phyloP scores from a whole-genome alignment of 306 rosid genomes.

The Adenanthera pavonina region DNA sequence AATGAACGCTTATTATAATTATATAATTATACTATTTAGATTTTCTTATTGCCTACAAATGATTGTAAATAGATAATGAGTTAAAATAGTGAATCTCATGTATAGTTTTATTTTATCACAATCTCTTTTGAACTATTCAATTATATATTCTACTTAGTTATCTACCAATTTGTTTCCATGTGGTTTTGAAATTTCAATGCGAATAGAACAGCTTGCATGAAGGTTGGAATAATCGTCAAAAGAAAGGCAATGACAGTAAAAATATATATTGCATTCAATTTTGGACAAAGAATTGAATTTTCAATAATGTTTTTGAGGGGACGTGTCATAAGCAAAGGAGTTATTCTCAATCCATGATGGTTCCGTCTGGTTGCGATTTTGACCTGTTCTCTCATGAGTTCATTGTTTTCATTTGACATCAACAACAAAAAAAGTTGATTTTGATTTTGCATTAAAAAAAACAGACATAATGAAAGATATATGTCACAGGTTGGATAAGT shows the following conservation, averaged over 20 bases:
- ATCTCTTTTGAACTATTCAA: background rate
- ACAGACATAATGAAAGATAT: background rate
- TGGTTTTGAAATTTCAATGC: background rate
- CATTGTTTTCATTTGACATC: background rate
- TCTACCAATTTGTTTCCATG: background rate
- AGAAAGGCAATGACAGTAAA: conserved; percentile 8
- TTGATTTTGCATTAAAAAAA: background rate
- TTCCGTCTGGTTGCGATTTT: background rate
- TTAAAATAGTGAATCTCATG: background rate
- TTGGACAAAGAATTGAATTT: background rate
- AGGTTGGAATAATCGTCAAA: background rate
- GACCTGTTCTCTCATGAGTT: background rate
- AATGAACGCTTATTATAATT: too few relatives aligned
- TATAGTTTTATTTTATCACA: background rate
- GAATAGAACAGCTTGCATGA: background rate
- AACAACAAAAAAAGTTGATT: background rate
- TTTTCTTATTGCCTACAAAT: too few relatives aligned
- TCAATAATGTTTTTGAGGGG: conserved; percentile 28
- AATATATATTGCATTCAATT: background rate
- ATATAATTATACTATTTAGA: too few relatives aligned
- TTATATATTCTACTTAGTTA: background rate
- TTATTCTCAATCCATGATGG: conserved; percentile 16
- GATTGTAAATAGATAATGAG: too few relatives aligned
- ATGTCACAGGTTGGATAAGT: background rate
- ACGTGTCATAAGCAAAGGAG: background rate